phyloP scores from a whole-genome alignment of 2,329 filamentous ascomycete genomes.

The Nannizziopsis arthrosporioides region DNA sequence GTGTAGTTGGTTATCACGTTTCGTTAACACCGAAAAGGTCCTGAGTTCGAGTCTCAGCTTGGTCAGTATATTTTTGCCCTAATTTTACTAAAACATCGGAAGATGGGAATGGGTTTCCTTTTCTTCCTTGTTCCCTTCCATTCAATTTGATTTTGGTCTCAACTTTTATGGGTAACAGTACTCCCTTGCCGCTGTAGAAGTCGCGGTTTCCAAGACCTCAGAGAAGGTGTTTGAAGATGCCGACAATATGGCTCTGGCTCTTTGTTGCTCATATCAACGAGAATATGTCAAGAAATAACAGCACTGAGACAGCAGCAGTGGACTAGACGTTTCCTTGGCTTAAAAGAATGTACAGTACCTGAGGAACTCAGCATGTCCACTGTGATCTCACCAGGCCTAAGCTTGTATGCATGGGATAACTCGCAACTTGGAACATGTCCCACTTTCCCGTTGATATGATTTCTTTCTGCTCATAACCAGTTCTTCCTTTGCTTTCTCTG shows the following conservation, averaged over 20 bases:
- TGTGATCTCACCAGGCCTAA: too few relatives aligned
- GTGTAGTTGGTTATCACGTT: slow-evolving; percentile 15
- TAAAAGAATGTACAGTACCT: too few relatives aligned
- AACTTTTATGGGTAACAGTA: not conserved
- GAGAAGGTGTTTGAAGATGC: slow-evolving; percentile 9
- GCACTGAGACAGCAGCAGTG: not conserved
- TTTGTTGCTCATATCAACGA: slow-evolving; percentile 7
- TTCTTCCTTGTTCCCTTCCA: not conserved
- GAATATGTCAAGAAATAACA: not conserved
- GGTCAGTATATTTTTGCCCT: slow-evolving; percentile 10
- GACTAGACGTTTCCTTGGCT: too few relatives aligned
- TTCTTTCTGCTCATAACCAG: too few relatives aligned
- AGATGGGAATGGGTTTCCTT: not conserved
- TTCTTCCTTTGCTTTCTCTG: too few relatives aligned
- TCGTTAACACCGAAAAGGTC: slow-evolving; percentile 15
- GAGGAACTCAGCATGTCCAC: too few relatives aligned
- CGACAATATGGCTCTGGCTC: slow-evolving; percentile 5
- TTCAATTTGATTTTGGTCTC: not conserved
- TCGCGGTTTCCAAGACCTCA: slow-evolving; percentile 8
- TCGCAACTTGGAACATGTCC: too few relatives aligned
- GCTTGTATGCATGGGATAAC: too few relatives aligned
- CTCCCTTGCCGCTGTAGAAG: slow-evolving; percentile 7
- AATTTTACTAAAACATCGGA: not conserved
- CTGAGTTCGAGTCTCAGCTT: slow-evolving; percentile 16
- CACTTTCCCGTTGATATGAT: too few relatives aligned